Evolutionary conservation across 2,329 filamentous ascomycete genomes (phyloP), one percentile per base, ranked within the genome.

Genomic region (Penicillium sp.): DNA sequence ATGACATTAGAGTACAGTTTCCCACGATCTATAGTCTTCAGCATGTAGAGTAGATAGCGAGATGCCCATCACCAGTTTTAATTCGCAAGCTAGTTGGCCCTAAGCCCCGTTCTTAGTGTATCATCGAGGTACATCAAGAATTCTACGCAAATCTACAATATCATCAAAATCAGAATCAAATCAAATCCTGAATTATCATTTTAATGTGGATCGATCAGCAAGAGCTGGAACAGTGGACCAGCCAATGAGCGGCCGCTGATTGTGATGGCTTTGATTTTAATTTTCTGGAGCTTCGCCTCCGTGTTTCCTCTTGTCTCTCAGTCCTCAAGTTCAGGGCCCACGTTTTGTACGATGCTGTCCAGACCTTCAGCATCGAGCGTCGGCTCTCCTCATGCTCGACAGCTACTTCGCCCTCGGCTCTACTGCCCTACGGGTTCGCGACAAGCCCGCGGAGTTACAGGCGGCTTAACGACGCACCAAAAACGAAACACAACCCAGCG

Each of bases 331-430:
- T 45, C 23, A 34, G 31, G 8, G 31, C 8, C 31, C 29, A 14
- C 16, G 14, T 18, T 18, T 18, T 9, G 46, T 40, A 66, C 29
- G 36, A 72, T 72, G 69, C 50, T 70, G 39, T 63, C 67, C 44
- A 57, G 58, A 52, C 57, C 58, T 50, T 60, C 63, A 36, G 56
- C 63, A 37, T 56, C 59, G 29, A 63, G 58, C 40, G 58, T 57
- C 27, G 61, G 56, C 49, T 49, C 60, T 47, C 49, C 63, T 31
- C 60, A 57, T 43, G 58, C 61, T 27, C 60, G 60, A 35, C 47
- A 60, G 40, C 24, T 65, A 40, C 44, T 68, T 22, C 57, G 59
- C 39, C 46, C 50, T 3, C 48, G 40, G 28, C 39, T 58, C 39
- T 52, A 50, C 37, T 48, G 44, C 44, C 55, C 49, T 50, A 47